Conservation (phyloP, 768 basidiomycete genomes). For the Lactifluus pinguis region DNA sequence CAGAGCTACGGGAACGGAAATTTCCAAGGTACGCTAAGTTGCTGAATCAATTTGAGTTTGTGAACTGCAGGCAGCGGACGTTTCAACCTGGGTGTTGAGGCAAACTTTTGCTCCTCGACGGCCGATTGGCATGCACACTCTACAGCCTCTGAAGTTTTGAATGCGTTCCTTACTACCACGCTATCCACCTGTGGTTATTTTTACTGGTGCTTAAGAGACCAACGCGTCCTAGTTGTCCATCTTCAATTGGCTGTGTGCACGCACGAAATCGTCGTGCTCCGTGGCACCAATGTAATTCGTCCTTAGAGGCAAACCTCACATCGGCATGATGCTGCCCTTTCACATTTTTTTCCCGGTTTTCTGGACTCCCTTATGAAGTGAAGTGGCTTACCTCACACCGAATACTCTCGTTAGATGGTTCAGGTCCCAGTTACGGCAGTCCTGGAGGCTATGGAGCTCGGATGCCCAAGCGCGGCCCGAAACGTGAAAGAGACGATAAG, state of each 20-base stretch:
- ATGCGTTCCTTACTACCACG: not conserved
- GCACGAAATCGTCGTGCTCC: not conserved
- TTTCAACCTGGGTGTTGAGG: constrained; percentile 13
- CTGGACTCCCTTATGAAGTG: constrained; percentile 10
- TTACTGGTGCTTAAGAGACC: constrained; percentile 15
- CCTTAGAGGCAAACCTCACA: not conserved
- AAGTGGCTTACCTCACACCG: constrained; percentile 19
- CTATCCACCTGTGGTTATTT: constrained; percentile 1
- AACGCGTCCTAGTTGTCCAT: not conserved
- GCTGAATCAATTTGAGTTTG: constrained; percentile 17
- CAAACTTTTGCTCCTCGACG: constrained; percentile 2
- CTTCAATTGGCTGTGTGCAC: constrained; percentile 3
- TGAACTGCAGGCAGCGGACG: constrained; percentile 13
- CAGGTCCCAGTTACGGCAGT: constrained; percentile 48
- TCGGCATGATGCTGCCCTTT: constrained; percentile 4
- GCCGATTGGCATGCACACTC: constrained; percentile 6
- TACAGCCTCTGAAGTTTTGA: constrained; percentile 7
- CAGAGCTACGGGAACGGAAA: constrained; percentile 48
- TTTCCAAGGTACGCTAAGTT: constrained; percentile 80
- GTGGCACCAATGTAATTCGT: constrained; percentile 3
- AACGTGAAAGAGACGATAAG: constrained; percentile 81
- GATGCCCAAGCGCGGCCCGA: constrained; percentile 38
- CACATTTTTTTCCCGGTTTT: constrained; percentile 13
- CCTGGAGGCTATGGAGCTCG: constrained; percentile 34
- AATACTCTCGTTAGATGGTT: constrained; percentile 48